Evolutionary conservation across 805 yeast species (phyloP).

Genomic region (Hanseniaspora clermontiae): DNA sequence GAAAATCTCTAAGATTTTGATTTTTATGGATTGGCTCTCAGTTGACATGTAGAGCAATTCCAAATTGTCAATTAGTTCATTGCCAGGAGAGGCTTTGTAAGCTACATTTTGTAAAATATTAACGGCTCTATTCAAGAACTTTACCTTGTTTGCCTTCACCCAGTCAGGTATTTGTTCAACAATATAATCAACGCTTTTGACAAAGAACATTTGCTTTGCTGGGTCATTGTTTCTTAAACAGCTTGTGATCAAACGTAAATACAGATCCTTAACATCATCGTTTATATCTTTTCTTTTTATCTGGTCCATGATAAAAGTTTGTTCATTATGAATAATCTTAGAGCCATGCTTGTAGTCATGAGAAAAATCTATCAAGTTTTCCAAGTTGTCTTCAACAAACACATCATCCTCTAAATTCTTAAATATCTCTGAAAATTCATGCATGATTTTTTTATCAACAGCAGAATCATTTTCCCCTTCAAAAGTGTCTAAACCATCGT

Average conservation of each 20-base stretch:
- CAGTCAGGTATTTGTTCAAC: slow-evolving; percentile 22
- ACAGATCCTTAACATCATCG: slow-evolving; percentile 33
- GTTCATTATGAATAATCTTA: slow-evolving; percentile 30
- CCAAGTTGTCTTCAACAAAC: slow-evolving; percentile 22
- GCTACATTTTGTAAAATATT: slow-evolving; percentile 23
- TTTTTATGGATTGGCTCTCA: slow-evolving; percentile 20
- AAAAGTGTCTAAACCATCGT: background rate
- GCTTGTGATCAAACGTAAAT: slow-evolving; percentile 50
- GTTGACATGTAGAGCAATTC: slow-evolving; percentile 18
- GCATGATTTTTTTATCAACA: slow-evolving; percentile 2
- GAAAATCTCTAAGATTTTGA: slow-evolving; percentile 24
- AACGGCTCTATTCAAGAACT: slow-evolving; percentile 22
- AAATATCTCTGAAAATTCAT: slow-evolving; percentile 25
- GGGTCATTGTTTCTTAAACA: slow-evolving; percentile 63
- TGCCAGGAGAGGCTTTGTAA: slow-evolving; percentile 14
- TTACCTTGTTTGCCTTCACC: background rate
- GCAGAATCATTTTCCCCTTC: slow-evolving; percentile 9
- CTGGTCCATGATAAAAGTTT: slow-evolving; percentile 17
- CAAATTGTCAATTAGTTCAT: slow-evolving; percentile 16
- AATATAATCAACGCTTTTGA: slow-evolving; percentile 29
- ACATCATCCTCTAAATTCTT: slow-evolving; percentile 18
- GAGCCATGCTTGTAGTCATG: slow-evolving; percentile 56
- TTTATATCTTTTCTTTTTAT: slow-evolving; percentile 17
- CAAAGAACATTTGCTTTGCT: slow-evolving; percentile 33
- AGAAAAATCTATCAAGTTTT: slow-evolving; percentile 43